phyloP scores from a whole-genome alignment of 768 basidiomycete species.

The Solioccasus polychromus region DNA sequence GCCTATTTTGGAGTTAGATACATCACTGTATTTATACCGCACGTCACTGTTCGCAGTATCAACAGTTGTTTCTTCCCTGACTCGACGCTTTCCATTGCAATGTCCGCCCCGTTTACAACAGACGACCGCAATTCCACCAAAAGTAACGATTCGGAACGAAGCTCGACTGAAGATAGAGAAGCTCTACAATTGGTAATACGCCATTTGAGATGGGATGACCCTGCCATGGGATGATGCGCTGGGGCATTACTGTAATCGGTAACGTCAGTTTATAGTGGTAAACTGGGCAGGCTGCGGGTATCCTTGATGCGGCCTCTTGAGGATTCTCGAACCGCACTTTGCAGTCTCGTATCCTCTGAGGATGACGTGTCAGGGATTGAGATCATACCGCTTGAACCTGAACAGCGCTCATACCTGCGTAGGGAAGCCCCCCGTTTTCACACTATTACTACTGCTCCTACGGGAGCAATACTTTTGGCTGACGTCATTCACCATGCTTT shows the following conservation, averaged over 20 bases:
- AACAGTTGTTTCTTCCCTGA: neutral
- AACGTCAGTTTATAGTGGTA: constrained; percentile 67
- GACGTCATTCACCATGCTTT: constrained; percentile 37
- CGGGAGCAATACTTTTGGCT: constrained; percentile 46
- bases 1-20: constrained; percentile 24
- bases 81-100: constrained; percentile 2
- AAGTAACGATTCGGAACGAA: constrained; percentile 22
- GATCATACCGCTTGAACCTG: constrained; percentile 98
- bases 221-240: constrained; percentile 30
- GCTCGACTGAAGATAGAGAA: constrained; percentile 40
- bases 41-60: constrained; percentile 3
- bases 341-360: constrained; percentile 11
- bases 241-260: constrained; percentile 50
- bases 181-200: constrained; percentile 57
- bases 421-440: constrained; percentile 87
- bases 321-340: constrained; percentile 16
- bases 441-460: constrained; percentile 40
- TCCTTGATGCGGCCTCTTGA: constrained; percentile 41
- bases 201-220: constrained; percentile 27
- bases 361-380: constrained; percentile 65
- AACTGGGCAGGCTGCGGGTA: constrained; percentile 90
- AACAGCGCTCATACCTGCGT: constrained; percentile 97
- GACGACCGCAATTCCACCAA: constrained; percentile 12
- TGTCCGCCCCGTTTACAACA: constrained; percentile 21
- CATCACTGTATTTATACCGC: constrained; percentile 32